Evolutionary conservation across 1,284 basidiomycete species (phyloP).

Genomic region (Ustilago vetiveriae): DNA sequence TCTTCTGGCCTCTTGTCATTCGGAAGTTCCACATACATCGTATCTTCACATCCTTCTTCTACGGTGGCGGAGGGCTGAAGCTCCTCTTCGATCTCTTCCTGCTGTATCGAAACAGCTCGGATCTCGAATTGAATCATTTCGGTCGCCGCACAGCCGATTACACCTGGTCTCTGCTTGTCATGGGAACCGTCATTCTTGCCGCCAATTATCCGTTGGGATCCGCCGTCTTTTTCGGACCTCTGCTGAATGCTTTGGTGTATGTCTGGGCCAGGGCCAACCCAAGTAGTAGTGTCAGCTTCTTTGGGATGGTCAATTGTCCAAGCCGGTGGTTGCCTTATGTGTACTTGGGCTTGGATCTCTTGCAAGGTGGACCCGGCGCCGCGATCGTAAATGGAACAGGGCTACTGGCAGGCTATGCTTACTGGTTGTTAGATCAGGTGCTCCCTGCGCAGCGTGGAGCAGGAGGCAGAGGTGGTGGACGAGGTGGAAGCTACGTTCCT

Average conservation of each 20-base stretch:
- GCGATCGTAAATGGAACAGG: constrained; percentile 76
- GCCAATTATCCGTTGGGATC: constrained; percentile 76
- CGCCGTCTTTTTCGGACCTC: constrained; percentile 74
- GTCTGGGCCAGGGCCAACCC: constrained; percentile 54
- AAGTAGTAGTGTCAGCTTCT: constrained; percentile 42
- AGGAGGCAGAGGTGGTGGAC: constrained; percentile 23
- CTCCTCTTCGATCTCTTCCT: constrained; percentile 60
- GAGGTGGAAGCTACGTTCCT: constrained; percentile 31
- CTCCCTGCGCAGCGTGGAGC: constrained; percentile 26
- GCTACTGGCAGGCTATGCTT: constrained; percentile 78
- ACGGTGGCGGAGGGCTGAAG: constrained; percentile 70
- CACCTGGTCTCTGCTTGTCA: constrained; percentile 55
- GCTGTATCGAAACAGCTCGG: constrained; percentile 52
- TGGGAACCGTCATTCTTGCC: constrained; percentile 59
- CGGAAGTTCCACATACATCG: constrained; percentile 76
- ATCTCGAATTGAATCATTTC: constrained; percentile 56
- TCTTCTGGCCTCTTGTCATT: constrained; percentile 71
- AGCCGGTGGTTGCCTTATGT: constrained; percentile 76
- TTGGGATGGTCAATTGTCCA: constrained; percentile 69
- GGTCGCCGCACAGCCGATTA: constrained; percentile 56
- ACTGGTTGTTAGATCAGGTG: constrained; percentile 51
- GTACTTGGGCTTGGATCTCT: constrained; percentile 77
- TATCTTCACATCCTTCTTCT: constrained; percentile 79
- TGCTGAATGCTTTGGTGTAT: constrained; percentile 74
- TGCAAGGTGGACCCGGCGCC: constrained; percentile 74